Percentiles rank a stretch among this genome's conserved stretches.
phyloP scores from a whole-genome alignment of 2,329 filamentous ascomycete genomes.

The Lojkania enalia region DNA sequence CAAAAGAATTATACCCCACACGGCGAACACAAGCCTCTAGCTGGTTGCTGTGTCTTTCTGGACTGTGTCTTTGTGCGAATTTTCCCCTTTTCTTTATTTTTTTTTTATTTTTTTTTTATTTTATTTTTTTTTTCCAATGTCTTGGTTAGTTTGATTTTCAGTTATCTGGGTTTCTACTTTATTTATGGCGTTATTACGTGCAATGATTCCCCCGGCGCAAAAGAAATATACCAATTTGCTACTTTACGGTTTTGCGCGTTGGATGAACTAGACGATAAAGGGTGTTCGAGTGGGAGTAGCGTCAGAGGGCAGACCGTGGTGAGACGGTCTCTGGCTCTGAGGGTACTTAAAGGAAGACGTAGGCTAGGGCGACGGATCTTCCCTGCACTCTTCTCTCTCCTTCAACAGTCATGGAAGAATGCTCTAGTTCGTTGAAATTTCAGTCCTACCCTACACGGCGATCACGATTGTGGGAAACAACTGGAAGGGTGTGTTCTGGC shows the following conservation, averaged over 20 bases:
- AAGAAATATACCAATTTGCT: constrained; percentile 50
- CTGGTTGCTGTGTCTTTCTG: constrained; percentile 34
- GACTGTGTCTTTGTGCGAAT: constrained; percentile 12
- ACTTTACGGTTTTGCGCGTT: constrained; percentile 30
- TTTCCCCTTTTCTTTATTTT: constrained; percentile 7
- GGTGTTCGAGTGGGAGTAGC: background rate
- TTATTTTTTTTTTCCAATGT: constrained; percentile 23
- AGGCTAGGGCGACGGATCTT: background rate
- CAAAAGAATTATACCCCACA: constrained; percentile 48
- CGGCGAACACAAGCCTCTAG: constrained; percentile 42
- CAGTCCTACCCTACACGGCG: too few species aligned
- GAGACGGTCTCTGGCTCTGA: too few species aligned
- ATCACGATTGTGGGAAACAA: constrained; percentile 1
- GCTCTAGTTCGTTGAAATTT: too few species aligned
- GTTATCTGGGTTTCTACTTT: constrained; percentile 9
- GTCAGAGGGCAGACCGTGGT: too few species aligned
- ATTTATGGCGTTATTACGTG: constrained; percentile 29
- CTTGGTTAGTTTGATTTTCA: constrained; percentile 16
- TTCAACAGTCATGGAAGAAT: constrained; percentile 4
- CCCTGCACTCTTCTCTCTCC: constrained; percentile 2
- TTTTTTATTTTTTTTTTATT: constrained; percentile 22
- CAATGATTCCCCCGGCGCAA: constrained; percentile 47
- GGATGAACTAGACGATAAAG: background rate
- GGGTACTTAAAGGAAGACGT: background rate
- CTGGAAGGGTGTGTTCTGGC: background rate